phyloP scores from a whole-genome alignment of 169 alveolate genomes.

The Babesia gibsoni region DNA sequence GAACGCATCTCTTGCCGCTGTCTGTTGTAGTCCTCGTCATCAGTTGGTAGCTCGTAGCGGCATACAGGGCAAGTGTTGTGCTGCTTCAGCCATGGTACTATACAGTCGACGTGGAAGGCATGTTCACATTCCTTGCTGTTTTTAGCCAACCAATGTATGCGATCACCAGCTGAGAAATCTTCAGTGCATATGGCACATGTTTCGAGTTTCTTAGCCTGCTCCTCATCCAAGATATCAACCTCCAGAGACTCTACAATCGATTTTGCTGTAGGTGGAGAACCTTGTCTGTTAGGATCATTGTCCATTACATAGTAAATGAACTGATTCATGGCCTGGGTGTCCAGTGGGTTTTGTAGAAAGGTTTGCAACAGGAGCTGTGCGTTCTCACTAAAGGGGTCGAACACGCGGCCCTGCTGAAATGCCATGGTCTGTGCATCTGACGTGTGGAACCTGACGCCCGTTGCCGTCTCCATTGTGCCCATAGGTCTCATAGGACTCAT shows the following conservation, averaged over 20 bases:
- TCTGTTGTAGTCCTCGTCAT: constrained; percentile 86
- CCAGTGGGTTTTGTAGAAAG: constrained; percentile 60
- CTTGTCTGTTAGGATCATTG: constrained; percentile 79
- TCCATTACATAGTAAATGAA: constrained; percentile 74
- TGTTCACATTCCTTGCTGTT: constrained; percentile 85
- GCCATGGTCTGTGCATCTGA: neutral
- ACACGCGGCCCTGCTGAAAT: neutral
- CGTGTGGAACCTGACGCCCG: neutral
- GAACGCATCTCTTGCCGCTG: constrained; percentile 74
- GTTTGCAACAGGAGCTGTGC: neutral
- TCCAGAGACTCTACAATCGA: constrained; percentile 70
- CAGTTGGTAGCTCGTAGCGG: constrained; percentile 92
- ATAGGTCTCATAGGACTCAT: constrained; percentile 11
- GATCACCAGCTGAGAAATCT: constrained; percentile 74
- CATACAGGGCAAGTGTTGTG: constrained; percentile 95
- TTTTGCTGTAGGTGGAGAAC: constrained; percentile 83
- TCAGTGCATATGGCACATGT: constrained; percentile 83
- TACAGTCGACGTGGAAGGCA: constrained; percentile 89
- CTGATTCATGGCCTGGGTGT: constrained; percentile 67
- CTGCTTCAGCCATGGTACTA: constrained; percentile 92
- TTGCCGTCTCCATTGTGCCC: neutral
- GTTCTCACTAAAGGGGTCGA: neutral
- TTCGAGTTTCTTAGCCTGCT: constrained; percentile 63
- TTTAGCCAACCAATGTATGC: constrained; percentile 68
- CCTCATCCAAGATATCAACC: constrained; percentile 63